phyloP scores from a whole-genome alignment of 176 grass and related monocot genomes.

The Tillandsia fasciculata region DNA sequence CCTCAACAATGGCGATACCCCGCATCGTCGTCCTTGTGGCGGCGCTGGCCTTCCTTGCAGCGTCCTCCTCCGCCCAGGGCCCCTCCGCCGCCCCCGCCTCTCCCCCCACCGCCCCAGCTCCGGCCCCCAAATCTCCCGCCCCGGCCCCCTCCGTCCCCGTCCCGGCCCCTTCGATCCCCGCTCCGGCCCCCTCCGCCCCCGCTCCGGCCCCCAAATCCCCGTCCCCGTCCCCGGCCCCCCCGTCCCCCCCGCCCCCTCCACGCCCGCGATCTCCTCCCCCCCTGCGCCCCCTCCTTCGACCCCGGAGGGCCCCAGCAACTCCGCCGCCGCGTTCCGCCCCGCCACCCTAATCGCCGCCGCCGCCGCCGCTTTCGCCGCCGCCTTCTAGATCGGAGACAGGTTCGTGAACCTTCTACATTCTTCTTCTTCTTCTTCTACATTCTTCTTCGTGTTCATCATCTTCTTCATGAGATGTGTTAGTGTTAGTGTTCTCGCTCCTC shows the following conservation, averaged over 20 bases:
- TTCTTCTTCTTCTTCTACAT: no score
- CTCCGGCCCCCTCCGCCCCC: constrained; percentile 15
- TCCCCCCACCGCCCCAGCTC: constrained; percentile 22
- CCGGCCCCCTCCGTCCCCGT: constrained; percentile 12
- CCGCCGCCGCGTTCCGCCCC: no score
- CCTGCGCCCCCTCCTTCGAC: fast-evolving
- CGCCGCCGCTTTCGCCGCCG: no score
- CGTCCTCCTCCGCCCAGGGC: constrained; percentile 32
- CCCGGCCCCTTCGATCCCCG: constrained; percentile 15
- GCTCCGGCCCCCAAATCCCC: constrained; percentile 6
- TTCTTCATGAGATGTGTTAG: no score
- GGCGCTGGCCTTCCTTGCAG: constrained; percentile 31
- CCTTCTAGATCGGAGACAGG: no score
- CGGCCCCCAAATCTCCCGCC: not conserved
- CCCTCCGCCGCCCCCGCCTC: constrained; percentile 6
- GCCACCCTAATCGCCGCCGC: no score
- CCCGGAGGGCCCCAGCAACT: no score
- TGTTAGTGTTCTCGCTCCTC: no score
- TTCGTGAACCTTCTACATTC: no score
- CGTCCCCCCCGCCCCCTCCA: not conserved
- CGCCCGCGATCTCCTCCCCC: not conserved
- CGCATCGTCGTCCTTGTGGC: constrained; percentile 27
- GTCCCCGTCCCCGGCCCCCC: no score
- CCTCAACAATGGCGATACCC: constrained; percentile 30
- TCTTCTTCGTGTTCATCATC: no score